Conservation (phyloP, 1,139 yeast genomes). For the Meyerozyma smithsonii region DNA sequence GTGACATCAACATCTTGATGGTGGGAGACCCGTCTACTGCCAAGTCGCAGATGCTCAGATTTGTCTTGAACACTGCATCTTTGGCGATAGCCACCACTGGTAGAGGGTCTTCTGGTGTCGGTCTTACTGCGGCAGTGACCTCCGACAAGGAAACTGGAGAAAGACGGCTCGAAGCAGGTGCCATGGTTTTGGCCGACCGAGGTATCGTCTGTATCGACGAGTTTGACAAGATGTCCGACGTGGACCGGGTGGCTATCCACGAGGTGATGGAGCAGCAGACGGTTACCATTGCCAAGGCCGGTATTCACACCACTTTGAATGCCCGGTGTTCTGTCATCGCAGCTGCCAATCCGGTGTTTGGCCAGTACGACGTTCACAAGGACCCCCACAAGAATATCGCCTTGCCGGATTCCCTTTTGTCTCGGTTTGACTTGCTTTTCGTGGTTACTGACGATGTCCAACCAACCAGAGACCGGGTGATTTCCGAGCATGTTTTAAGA, state of each 20-base stretch:
- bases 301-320: conserved; percentile 92
- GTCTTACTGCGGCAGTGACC: conserved; percentile 98
- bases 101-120: conserved; percentile 98
- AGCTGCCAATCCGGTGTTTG: conserved; percentile 97
- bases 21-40: conserved; percentile 99
- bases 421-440: conserved; percentile 93
- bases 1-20: conserved; percentile 93
- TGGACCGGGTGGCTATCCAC: conserved; percentile 96
- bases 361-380: conserved; percentile 93
- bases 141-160: conserved; percentile 97
- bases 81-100: conserved; percentile 98
- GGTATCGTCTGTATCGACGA: conserved; percentile 98
- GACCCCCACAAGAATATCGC: conserved; percentile 98
- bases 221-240: conserved; percentile 96
- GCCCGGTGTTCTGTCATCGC: conserved; percentile 98
- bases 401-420: conserved; percentile 88
- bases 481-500: conserved; percentile 91
- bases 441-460: conserved; percentile 95
- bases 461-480: conserved; percentile 76
- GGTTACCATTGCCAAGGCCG: conserved; percentile 97
- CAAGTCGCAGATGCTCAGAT: conserved; percentile 89
- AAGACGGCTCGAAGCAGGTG: conserved; percentile 96
- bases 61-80: conserved; percentile 90
- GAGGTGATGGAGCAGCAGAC: conserved; percentile 99
- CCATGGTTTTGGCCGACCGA: conserved; percentile 97